phyloP scores from a whole-genome alignment of 1,284 basidiomycete species.

The Cystobasidium slooffiae region DNA sequence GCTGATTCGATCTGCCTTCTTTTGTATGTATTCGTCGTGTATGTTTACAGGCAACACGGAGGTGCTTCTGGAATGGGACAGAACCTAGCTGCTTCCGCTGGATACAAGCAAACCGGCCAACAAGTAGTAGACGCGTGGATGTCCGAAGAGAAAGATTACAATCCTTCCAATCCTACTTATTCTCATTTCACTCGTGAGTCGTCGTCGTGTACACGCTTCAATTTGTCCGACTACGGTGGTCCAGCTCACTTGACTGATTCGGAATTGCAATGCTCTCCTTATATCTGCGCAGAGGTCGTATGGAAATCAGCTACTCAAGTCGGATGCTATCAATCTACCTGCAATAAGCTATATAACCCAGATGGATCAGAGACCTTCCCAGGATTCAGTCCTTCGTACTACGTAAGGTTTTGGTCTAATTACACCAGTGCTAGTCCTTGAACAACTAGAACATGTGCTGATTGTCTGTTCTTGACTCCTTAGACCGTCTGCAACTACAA shows the following conservation, averaged over 20 bases:
- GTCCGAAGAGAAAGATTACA: slow-evolving; percentile 41
- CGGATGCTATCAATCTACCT: slow-evolving; percentile 39
- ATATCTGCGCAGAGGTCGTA: slow-evolving; percentile 38
- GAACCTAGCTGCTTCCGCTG: slow-evolving; percentile 36
- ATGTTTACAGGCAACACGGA: slow-evolving; percentile 29
- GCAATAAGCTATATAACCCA: slow-evolving; percentile 30
- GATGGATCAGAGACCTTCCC: slow-evolving; percentile 22
- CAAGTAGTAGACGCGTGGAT: slow-evolving; percentile 29
- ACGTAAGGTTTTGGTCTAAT: background rate
- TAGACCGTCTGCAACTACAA: slow-evolving; percentile 40
- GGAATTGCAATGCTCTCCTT: no score
- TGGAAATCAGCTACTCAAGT: slow-evolving; percentile 41
- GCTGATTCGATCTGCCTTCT: background rate
- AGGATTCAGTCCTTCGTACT: slow-evolving; percentile 7
- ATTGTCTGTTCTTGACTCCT: background rate
- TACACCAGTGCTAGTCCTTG: background rate
- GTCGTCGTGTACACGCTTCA: no score
- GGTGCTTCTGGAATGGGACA: slow-evolving; percentile 32
- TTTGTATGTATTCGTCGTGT: background rate
- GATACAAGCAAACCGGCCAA: slow-evolving; percentile 25
- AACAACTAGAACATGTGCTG: background rate
- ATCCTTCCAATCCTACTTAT: slow-evolving; percentile 35
- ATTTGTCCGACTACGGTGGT: no score
- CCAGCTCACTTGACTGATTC: no score
- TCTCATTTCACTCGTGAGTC: slow-evolving; percentile 43